These are phyloP conservation scores for Trichoderma atroviride DNA, from an alignment of 2,329 filamentous ascomycete genomes.

Conservation along the genomic window DNA sequence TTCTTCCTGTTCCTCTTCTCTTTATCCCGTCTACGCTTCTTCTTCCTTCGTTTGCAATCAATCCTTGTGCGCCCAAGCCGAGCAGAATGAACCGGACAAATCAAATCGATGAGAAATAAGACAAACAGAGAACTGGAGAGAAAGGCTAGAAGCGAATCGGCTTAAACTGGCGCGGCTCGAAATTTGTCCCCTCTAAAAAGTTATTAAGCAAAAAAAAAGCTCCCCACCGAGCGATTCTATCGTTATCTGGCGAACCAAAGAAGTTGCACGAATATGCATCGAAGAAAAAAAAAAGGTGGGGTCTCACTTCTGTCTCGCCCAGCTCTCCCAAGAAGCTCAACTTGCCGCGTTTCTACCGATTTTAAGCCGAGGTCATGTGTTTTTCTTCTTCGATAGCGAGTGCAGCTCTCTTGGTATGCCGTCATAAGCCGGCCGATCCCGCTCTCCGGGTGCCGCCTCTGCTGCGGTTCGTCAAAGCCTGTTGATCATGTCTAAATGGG, in stretches of 20 bases:
- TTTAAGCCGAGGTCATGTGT: slow-evolving; percentile 33
- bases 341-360: slow-evolving; percentile 34
- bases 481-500: not conserved
- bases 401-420: slow-evolving; percentile 36
- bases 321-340: not conserved
- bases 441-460: not conserved
- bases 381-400: slow-evolving; percentile 11
- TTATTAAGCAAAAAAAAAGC: slow-evolving; percentile 18
- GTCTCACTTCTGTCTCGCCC: not conserved
- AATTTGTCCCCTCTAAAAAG: slow-evolving; percentile 21
- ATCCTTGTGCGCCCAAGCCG: not conserved
- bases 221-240: slow-evolving; percentile 17
- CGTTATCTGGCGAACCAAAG: slow-evolving; percentile 15
- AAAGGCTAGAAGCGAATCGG: not conserved
- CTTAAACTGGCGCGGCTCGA: slow-evolving; percentile 13
- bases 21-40: not conserved
- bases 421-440: slow-evolving; percentile 36
- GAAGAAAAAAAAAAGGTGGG: slow-evolving; percentile 2
- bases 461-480: not conserved
- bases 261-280: slow-evolving; percentile 5
- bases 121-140: not conserved
- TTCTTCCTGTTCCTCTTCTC: not conserved
- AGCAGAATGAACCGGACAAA: not conserved
- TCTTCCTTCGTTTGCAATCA: slow-evolving; percentile 4
- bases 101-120: not conserved